Conservation (phyloP, 331 rosid genomes). For the Pyracantha coccinea region DNA sequence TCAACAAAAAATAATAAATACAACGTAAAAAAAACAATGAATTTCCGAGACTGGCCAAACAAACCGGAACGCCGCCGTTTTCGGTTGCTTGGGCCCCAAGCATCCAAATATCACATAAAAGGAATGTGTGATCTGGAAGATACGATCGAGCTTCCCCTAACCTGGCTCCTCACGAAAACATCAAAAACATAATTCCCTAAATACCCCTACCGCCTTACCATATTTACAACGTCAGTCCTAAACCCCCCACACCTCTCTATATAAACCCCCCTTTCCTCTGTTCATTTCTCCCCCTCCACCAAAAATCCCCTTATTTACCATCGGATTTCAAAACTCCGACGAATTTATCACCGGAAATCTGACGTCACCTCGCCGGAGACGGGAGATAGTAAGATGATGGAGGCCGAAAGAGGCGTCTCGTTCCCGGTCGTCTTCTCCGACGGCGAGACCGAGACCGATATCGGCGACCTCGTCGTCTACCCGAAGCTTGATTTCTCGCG, state of each 20-base stretch:
- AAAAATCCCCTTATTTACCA: background rate
- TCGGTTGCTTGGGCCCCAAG: constrained; percentile 16
- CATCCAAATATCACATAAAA: background rate
- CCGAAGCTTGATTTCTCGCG: constrained; percentile 33
- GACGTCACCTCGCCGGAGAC: constrained; percentile 4
- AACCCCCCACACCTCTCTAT: constrained; percentile 8
- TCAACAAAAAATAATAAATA: too few species aligned
- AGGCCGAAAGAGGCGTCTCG: constrained; percentile 4
- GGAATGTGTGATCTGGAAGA: background rate
- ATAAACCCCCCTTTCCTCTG: constrained; percentile 15
- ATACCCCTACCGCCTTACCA: constrained; percentile 20
- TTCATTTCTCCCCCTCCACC: background rate
- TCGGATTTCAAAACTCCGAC: background rate
- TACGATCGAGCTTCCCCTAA: background rate
- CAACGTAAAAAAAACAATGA: too few species aligned
- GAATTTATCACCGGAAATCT: background rate
- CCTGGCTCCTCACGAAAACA: background rate
- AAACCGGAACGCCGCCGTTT: background rate
- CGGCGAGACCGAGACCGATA: constrained; percentile 36
- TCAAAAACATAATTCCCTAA: background rate
- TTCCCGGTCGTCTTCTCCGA: constrained; percentile 45
- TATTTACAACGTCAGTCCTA: constrained; percentile 16
- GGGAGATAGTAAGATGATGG: constrained; percentile 16
- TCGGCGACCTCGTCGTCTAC: constrained; percentile 36
- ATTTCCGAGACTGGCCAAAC: background rate